A percentile compares a stretch with the other conserved stretches of the same genome.
phyloP scores from a whole-genome alignment of 805 yeast species.

The Phaffomyces antillensis region DNA sequence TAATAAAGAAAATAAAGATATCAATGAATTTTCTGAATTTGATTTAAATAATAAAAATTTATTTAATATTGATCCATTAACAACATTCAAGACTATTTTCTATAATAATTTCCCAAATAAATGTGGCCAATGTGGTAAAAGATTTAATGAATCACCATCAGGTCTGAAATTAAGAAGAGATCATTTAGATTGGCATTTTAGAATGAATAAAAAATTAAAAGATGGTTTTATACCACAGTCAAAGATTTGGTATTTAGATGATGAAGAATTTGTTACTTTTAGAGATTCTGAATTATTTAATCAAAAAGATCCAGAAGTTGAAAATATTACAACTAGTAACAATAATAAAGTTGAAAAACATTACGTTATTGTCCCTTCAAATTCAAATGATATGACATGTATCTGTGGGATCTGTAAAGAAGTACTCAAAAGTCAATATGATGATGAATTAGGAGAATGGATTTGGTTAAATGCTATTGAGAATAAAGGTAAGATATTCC shows the following conservation, averaged over 20 bases:
- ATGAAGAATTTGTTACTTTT: conserved; percentile 64
- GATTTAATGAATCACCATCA: conserved; percentile 57
- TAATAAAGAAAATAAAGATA: background rate
- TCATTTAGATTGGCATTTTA: conserved; percentile 95
- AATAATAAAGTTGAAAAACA: conserved; percentile 23
- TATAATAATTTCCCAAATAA: conserved; percentile 50
- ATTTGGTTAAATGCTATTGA: conserved; percentile 64
- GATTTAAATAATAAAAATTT: conserved; percentile 25
- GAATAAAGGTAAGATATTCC: conserved; percentile 45
- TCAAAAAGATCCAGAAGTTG: conserved; percentile 7
- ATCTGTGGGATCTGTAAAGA: conserved; percentile 72
- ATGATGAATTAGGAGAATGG: conserved; percentile 76
- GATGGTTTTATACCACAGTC: conserved; percentile 53
- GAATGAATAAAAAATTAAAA: conserved; percentile 74
- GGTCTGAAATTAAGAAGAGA: conserved; percentile 49
- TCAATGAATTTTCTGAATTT: conserved; percentile 14
- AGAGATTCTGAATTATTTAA: conserved; percentile 51
- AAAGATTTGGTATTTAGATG: conserved; percentile 76
- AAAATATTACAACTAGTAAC: conserved; percentile 6
- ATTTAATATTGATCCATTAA: conserved; percentile 38
- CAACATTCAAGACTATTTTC: conserved; percentile 17
- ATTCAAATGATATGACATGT: conserved; percentile 46
- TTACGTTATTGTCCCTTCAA: conserved; percentile 62
- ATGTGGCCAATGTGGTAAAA: conserved; percentile 84
- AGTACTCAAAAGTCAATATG: conserved; percentile 52